phyloP scores from a whole-genome alignment of 177 flowering plant genomes.

The Vitis hybrid region DNA sequence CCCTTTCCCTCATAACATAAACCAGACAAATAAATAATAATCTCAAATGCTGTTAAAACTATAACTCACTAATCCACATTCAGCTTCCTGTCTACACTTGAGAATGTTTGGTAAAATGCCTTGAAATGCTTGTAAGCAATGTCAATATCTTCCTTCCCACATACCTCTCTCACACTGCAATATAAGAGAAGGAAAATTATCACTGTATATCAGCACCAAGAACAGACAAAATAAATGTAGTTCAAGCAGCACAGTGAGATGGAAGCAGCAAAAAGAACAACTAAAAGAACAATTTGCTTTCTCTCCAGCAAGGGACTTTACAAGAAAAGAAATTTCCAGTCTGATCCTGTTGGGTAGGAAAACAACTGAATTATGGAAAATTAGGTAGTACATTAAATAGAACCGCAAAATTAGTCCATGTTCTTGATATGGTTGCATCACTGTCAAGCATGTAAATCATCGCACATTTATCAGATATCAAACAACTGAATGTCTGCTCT shows the following conservation, averaged over 20 bases:
- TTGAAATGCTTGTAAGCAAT: conserved; percentile 82
- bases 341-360: background rate
- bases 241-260: background rate
- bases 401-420: background rate
- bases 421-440: background rate
- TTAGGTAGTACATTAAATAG: background rate
- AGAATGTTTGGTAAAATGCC: conserved; percentile 76
- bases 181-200: background rate
- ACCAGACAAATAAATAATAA: background rate
- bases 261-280: background rate
- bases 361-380: background rate
- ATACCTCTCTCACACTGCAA: conserved; percentile 83
- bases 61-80: conserved; percentile 42
- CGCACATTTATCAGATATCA: no score
- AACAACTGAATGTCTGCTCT: background rate
- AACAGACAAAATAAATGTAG: background rate
- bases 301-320: background rate
- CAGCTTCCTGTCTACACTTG: conserved; percentile 71
- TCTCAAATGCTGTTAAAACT: background rate
- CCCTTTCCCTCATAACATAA: background rate
- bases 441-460: background rate
- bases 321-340: background rate
- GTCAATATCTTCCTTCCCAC: conserved; percentile 84
- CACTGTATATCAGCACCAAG: background rate
- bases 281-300: background rate